Base-by-base conservation (phyloP, 164 flowering plant genomes). In the Euptelea pleiosperma region DNA sequence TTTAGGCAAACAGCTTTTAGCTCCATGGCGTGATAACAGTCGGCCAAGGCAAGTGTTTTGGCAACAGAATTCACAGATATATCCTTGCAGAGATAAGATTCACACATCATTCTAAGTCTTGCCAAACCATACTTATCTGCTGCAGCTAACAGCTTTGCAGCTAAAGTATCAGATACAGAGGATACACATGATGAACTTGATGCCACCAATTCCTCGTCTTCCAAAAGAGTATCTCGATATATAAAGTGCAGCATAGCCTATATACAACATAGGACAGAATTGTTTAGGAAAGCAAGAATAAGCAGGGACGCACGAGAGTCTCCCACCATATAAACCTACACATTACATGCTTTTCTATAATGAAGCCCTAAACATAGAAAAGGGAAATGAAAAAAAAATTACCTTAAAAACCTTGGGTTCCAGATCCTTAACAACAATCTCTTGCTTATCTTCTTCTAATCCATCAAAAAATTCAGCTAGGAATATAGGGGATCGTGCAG, bases 341-440 rank as follows among this genome's bases (percentile, higher is more conserved):
- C 9, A 58, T 15, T 5, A 6, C 39, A 46, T 3, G 9, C 30
- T 33, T n/a, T 21, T 9, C 15, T 6, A 41, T 19, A 57, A 43
- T 9, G 25, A 33, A 57, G 25, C 8, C 28, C 15, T 15, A 45
- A 28, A 11, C 45, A 52, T 49, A 46, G 31, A 8, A 34, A 59
- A 57, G 9, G 24, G 22, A 35, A 33, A 29, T 51, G 25, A 11
- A 46, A 34, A 28, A 7, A 26, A 9, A 34, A 18, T 39, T 44
- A 91, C 98, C 95, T 92, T 85, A 62, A 92, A 92, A 49, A 87
- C 96, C 70, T 76, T 72, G 28, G 98, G 88, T 45, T 92, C 96
- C 67, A 86, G 24, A 61, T 85, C 91, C 0, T 71, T 46, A 39
- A 89, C 60, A 28, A 68, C 44, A 52, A 89, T 68, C 61, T 78